Evolutionary conservation across 139 green algal genomes (phyloP).

Genomic region (Chloropicon primus): DNA sequence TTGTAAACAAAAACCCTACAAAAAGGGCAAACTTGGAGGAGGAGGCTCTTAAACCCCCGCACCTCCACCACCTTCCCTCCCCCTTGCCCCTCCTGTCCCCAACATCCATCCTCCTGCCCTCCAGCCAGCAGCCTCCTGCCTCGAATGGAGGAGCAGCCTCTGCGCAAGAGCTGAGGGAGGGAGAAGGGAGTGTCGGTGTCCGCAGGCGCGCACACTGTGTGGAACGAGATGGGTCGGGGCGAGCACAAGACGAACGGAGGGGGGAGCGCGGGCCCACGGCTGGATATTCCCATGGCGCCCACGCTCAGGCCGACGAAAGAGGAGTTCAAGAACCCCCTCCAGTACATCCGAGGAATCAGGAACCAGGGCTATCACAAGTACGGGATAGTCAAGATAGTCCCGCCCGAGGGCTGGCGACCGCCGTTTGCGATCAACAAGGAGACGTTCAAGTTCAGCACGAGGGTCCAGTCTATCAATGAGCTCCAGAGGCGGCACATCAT

Average conservation of each 20-base stretch:
- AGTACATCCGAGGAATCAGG: slow-evolving; percentile 48
- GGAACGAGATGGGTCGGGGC: neutral
- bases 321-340: slow-evolving; percentile 58
- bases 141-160: no score
- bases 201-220: no score
- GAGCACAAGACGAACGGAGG: neutral
- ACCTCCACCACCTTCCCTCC: no score
- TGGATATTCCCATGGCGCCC: slow-evolving; percentile 35
- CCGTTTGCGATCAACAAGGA: slow-evolving; percentile 44
- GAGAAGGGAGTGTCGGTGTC: no score
- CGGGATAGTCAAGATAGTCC: slow-evolving; percentile 79
- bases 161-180: no score
- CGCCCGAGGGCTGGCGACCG: slow-evolving; percentile 49
- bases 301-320: slow-evolving; percentile 47
- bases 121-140: no score
- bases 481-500: slow-evolving; percentile 31
- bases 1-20: no score
- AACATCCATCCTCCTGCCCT: no score
- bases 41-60: no score
- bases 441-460: slow-evolving; percentile 46
- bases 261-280: neutral
- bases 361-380: slow-evolving; percentile 35
- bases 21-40: neutral
- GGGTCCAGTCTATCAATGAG: slow-evolving; percentile 64
- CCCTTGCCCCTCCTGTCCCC: no score